Evolutionary conservation across 1,284 basidiomycete species (phyloP).

Genomic region (Kwoniella shivajii): DNA sequence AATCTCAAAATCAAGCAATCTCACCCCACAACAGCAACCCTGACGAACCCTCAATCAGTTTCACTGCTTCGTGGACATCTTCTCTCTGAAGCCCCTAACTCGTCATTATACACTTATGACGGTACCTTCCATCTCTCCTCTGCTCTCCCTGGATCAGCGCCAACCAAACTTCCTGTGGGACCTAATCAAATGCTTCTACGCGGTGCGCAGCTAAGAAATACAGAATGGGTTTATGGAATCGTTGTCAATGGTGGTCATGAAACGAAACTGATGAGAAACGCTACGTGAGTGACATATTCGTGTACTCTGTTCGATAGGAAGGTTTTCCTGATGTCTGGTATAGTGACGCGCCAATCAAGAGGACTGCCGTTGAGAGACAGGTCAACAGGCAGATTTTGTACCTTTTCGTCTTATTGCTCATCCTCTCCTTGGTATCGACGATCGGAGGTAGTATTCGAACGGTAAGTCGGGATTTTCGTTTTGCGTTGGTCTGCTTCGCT

Average conservation of each 20-base stretch:
- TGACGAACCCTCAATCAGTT: conserved; percentile 77
- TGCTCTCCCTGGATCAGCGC: conserved; percentile 42
- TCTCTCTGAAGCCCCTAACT: conserved; percentile 94
- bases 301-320: neutral
- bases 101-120: conserved; percentile 95
- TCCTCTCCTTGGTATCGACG: conserved; percentile 85
- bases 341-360: conserved; percentile 85
- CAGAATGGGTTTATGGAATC: conserved; percentile 93
- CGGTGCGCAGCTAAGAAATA: conserved; percentile 95
- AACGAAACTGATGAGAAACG: conserved; percentile 94
- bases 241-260: conserved; percentile 97
- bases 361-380: conserved; percentile 92
- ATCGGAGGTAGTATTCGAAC: conserved; percentile 86
- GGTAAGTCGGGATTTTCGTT: conserved; percentile 31
- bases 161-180: conserved; percentile 81
- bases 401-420: conserved; percentile 84
- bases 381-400: conserved; percentile 98
- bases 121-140: conserved; percentile 66
- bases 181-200: conserved; percentile 93
- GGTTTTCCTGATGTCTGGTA: neutral
- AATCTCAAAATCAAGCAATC: conserved; percentile 99
- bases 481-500: neutral
- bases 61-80: conserved; percentile 76
- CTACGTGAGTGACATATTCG: conserved; percentile 65
- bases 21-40: conserved; percentile 72